Base-by-base conservation (phyloP, 2,329 filamentous ascomycete species). In the Talaromyces sp. region DNA sequence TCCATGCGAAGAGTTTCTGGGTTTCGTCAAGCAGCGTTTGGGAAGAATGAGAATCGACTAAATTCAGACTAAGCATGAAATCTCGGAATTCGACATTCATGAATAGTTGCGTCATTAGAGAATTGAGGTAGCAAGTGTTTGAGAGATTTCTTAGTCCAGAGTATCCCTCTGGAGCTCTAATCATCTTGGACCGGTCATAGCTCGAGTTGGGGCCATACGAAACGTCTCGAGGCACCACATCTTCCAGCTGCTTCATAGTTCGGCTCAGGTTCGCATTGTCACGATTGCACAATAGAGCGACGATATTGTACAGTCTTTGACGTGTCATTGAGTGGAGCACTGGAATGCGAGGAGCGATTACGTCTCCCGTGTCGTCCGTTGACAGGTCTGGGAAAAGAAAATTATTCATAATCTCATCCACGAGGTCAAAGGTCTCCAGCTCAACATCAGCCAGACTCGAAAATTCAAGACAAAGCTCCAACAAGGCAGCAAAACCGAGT, bases 71-170 rank as follows among this genome's bases (percentile, higher is more conserved):
- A 55, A 97, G 80, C 62, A 99, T 89, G 70, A 97, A 96, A 14
- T 84, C 81, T 16, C 94, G 87, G 65, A 99, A 97, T 6, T 85
- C 82, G 14, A 89, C 76, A 67, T 99, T 97, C 91, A 97, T 97
- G 77, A 93, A 99, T 0, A 99, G 83, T 68, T 99, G 94, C 0
- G 91, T 93, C 55, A 97, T 82, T 0, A 99, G 78, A 0, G 94
- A 97, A 70, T 99, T 99, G 68, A 97, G 82, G 69, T 99, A 99
- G 73, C 94, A 99, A 0, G 95, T 97, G 68, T 97, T 96, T 9
- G 91, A 94, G 14, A 97, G 81, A 65, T 99, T 99, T 51, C 83
- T 83, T n/a, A 99, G 74, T 1, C 94, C 94, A n/a, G 89, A 85
- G 68, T 96, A 96, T 17, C 91, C 91, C 57, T 89, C 89, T 1